A percentile compares a stretch with the other conserved stretches of the same genome.
phyloP scores from a whole-genome alignment of 495 filamentous ascomycete species.

The Astrothelium subdiscretum region DNA sequence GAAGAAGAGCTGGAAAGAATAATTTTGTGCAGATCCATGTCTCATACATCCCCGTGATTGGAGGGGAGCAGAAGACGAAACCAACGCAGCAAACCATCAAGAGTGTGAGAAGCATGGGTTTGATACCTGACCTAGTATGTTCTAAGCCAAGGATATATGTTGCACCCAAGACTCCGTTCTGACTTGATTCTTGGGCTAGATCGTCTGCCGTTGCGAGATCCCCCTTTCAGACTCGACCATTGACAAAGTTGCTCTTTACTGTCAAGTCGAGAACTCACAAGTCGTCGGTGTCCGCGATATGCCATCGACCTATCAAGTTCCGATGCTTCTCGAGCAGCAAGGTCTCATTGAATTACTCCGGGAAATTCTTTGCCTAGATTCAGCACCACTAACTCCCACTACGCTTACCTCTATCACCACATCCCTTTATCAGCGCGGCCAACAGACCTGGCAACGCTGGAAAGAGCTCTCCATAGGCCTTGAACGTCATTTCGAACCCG shows the following conservation, averaged over 20 bases:
- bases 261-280: constrained; percentile 68
- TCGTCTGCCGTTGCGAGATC: constrained; percentile 81
- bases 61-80: constrained; percentile 91
- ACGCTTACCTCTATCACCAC: background rate
- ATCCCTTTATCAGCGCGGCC: constrained; percentile 43
- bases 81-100: constrained; percentile 86
- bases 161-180: background rate
- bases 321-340: constrained; percentile 74
- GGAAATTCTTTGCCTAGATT: constrained; percentile 47
- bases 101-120: constrained; percentile 64
- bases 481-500: constrained; percentile 49
- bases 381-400: constrained; percentile 32
- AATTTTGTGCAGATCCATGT: constrained; percentile 86
- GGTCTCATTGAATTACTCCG: constrained; percentile 52
- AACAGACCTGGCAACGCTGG: constrained; percentile 63
- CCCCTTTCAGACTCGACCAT: constrained; percentile 62
- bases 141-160: background rate
- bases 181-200: constrained; percentile 30
- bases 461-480: constrained; percentile 50
- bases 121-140: constrained; percentile 70
- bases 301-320: constrained; percentile 80
- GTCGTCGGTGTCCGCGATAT: constrained; percentile 82
- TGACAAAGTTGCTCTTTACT: constrained; percentile 78
- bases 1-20: constrained; percentile 55
- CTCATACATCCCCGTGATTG: constrained; percentile 59